Percentiles rank a stretch among this genome's conserved stretches.
These are phyloP conservation scores for Sistotremastrum niveocremeum DNA, from an alignment of 768 basidiomycete genomes.

Conservation along the genomic window DNA sequence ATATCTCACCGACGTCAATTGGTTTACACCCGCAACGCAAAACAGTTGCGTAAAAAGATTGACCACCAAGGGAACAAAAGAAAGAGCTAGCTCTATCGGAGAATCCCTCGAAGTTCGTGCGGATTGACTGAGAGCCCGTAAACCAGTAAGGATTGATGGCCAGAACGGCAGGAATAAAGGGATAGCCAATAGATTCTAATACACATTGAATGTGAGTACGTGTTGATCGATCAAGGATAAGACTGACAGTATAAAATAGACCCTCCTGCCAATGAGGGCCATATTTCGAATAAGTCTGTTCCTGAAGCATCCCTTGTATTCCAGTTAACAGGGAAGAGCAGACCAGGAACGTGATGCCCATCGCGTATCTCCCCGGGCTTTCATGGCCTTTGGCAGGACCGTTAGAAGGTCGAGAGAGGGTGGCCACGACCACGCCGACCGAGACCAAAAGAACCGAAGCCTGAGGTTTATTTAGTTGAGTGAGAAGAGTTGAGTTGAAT, in stretches of 20 bases:
- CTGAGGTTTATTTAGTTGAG: constrained; percentile 20
- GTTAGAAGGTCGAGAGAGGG: constrained; percentile 41
- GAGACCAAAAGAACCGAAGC: constrained; percentile 55
- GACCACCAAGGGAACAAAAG: constrained; percentile 42
- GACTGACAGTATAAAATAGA: constrained; percentile 72
- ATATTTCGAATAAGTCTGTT: constrained; percentile 57
- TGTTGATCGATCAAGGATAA: too few species aligned
- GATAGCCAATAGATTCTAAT: too few species aligned
- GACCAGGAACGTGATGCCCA: constrained; percentile 59
- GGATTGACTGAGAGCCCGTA: too few species aligned
- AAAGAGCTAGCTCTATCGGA: constrained; percentile 19
- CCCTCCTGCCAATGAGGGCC: constrained; percentile 76
- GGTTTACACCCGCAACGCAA: constrained; percentile 78
- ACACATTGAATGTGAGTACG: neutral
- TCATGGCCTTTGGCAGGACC: constrained; percentile 12
- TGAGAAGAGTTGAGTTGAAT: neutral
- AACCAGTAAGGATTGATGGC: too few species aligned
- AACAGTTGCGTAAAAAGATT: constrained; percentile 65
- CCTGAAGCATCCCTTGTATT: constrained; percentile 60
- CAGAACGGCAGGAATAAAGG: too few species aligned
- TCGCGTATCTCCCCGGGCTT: constrained; percentile 34
- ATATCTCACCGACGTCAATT: constrained; percentile 54
- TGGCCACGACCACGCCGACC: constrained; percentile 56
- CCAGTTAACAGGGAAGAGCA: constrained; percentile 55
- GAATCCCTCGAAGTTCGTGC: neutral